Conservation (phyloP, 352 stramenopile species). For the Blastocystis sp. region DNA sequence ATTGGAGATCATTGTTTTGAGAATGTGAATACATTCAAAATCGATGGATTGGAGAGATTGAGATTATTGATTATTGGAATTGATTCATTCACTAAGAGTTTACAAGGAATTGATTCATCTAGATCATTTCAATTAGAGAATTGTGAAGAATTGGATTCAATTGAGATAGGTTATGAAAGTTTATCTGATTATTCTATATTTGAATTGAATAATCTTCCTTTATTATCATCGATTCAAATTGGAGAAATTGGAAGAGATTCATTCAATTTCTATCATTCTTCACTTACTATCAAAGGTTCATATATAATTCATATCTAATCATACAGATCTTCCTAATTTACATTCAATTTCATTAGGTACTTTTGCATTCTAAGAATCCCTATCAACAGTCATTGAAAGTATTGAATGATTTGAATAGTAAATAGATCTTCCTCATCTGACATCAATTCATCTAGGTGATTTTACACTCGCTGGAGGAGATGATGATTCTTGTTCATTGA, state of each 20-base stretch:
- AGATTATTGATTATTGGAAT: background rate
- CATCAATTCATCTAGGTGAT: background rate
- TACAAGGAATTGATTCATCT: background rate
- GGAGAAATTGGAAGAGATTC: background rate
- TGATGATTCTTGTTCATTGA: background rate
- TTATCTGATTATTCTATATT: background rate
- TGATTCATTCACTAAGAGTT: background rate
- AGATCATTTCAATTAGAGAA: background rate
- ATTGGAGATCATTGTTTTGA: background rate
- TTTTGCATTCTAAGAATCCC: background rate
- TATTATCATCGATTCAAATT: background rate
- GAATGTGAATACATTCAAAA: background rate
- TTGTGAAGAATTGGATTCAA: background rate
- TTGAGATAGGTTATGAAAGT: background rate
- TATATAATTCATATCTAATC: background rate
- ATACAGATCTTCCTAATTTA: background rate
- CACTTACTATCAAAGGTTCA: background rate
- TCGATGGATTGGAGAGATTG: background rate
- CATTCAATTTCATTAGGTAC: background rate
- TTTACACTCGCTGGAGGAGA: background rate
- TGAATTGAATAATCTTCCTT: background rate
- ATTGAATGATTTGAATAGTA: background rate
- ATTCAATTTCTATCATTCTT: background rate
- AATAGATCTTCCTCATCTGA: background rate
- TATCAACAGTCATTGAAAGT: background rate